Conservation (phyloP, 2,329 filamentous ascomycete species). For the Ustilaginoidea virens region DNA sequence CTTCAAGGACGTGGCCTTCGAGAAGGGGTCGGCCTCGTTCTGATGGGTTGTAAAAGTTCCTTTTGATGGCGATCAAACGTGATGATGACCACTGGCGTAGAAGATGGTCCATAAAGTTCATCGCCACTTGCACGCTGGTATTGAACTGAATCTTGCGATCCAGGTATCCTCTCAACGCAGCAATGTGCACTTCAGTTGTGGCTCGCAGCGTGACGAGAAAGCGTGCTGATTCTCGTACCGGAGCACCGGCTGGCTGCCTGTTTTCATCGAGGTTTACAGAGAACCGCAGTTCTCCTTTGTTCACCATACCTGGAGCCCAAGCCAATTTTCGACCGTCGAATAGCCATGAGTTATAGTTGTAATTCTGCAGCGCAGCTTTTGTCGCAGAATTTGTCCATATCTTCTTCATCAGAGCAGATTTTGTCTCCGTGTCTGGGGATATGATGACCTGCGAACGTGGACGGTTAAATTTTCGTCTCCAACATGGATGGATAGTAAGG, state of each 20-base stretch:
- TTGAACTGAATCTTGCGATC: constrained; percentile 43
- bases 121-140: constrained; percentile 55
- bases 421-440: constrained; percentile 45
- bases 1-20: constrained; percentile 43
- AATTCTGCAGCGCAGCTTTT: constrained; percentile 34
- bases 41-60: constrained; percentile 58
- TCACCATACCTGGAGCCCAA: constrained; percentile 41
- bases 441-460: constrained; percentile 47
- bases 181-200: constrained; percentile 55
- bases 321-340: constrained; percentile 76
- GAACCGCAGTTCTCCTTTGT: constrained; percentile 36
- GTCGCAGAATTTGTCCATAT: constrained; percentile 56
- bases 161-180: constrained; percentile 51
- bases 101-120: constrained; percentile 85
- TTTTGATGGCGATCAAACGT: constrained; percentile 55
- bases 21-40: constrained; percentile 40
- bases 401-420: constrained; percentile 51
- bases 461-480: too few species aligned
- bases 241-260: constrained; percentile 22
- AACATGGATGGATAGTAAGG: not conserved
- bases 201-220: constrained; percentile 47
- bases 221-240: constrained; percentile 23
- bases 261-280: constrained; percentile 60
- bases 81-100: constrained; percentile 65
- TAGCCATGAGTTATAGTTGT: constrained; percentile 40